A percentile compares a stretch with the other conserved stretches of the same genome.
phyloP scores from a whole-genome alignment of 352 stramenopile genomes.

The Globisporangium radiosum region DNA sequence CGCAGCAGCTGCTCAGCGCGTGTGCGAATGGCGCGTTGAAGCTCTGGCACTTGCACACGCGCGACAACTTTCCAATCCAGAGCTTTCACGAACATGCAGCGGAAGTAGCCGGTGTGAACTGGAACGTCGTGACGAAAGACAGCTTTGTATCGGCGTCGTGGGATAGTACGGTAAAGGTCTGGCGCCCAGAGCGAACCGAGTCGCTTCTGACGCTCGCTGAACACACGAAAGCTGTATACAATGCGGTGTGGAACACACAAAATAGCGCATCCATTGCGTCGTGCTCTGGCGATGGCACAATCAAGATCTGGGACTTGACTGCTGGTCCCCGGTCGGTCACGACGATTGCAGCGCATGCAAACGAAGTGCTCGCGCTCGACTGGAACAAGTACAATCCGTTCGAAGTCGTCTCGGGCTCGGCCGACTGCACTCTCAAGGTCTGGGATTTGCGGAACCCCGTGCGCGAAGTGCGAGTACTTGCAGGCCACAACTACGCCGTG shows the following conservation, averaged over 20 bases:
- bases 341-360: conserved; percentile 67
- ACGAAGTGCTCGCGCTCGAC: conserved; percentile 84
- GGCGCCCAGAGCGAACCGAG: conserved; percentile 59
- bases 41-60: conserved; percentile 86
- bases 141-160: conserved; percentile 84
- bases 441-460: conserved; percentile 81
- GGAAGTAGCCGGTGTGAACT: conserved; percentile 87
- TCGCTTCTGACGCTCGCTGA: conserved; percentile 75
- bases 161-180: conserved; percentile 86
- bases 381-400: conserved; percentile 93
- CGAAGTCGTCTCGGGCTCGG: conserved; percentile 80
- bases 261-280: conserved; percentile 61
- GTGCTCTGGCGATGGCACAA: conserved; percentile 63
- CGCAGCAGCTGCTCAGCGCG: conserved; percentile 80
- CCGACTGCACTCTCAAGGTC: conserved; percentile 79
- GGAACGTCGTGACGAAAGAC: conserved; percentile 87
- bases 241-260: conserved; percentile 82
- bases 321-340: conserved; percentile 29
- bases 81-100: conserved; percentile 84
- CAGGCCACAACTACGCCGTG: conserved; percentile 80
- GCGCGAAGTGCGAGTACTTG: conserved; percentile 57
- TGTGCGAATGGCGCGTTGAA: conserved; percentile 86
- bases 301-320: conserved; percentile 83
- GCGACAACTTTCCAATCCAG: conserved; percentile 84
- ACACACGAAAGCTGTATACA: conserved; percentile 77